Base-by-base conservation (phyloP, 345 rosid species). In the Psidium friedrichsthalianum region DNA sequence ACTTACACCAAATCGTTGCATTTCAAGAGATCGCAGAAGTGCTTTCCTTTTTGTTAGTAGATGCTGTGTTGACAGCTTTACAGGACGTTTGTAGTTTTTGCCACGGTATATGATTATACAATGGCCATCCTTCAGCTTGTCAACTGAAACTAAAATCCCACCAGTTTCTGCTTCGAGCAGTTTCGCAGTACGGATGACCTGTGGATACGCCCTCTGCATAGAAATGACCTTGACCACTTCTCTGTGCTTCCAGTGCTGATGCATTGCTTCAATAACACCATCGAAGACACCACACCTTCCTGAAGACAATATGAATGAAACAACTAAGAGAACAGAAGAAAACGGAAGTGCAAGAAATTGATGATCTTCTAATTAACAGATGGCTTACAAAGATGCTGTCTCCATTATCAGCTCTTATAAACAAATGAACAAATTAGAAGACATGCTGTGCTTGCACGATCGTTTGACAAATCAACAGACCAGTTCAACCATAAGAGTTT, bases 241-340 rank as follows among this genome's bases (percentile, higher is more conserved):
- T 84, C 95, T 90, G 86, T 94, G 94, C 91, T 96, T 96, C 99
- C 98, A 96, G 81, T 95, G 99, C 90, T 96, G 98, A 91, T 94
- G 95, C 55, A 96, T 81, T 86, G 96, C 97, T 91, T 96, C 99
- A 80, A 95, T 89, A 82, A 95, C 95, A 85, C 99, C 99, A 92
- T 87, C 91, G 89, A 96, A 95, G 82, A 96, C 84, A 87, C 98
- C 97, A 87, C 98, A 92, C 91, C 97, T 93, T 56, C 98, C 97
- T 96, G 90, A 56, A 92, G 84, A 83, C 82, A 85, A 86, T 42
- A 80, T 44, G 55, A 61, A 84, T 83, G 61, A 57, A 16, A 51
- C 51, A 25, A 49, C 9, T 27, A 29, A 58, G 24, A 40, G 44
- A 44, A 32, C 44, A 16, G 74, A 61, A 61, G 36, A 61, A 16